Conservation (phyloP, 495 filamentous ascomycete species). For the Lentithecium fluviatile region DNA sequence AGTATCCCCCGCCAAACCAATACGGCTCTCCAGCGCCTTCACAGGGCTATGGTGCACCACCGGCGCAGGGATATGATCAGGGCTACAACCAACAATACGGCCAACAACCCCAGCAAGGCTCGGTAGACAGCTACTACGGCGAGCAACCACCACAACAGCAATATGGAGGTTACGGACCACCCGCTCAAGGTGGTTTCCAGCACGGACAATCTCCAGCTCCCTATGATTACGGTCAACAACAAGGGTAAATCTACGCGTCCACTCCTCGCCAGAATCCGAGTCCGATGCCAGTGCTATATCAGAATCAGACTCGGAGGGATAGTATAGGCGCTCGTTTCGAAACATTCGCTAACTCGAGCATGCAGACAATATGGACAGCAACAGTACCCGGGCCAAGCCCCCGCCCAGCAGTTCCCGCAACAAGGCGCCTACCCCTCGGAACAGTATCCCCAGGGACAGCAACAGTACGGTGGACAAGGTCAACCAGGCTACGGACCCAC, state of each 20-base stretch:
- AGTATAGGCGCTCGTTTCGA: constrained; percentile 23
- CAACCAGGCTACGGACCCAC: constrained; percentile 34
- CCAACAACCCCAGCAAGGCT: constrained; percentile 32
- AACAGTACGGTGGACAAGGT: constrained; percentile 31
- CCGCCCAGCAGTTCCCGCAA: constrained; percentile 33
- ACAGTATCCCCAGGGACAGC: constrained; percentile 37
- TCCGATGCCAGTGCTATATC: too few species aligned
- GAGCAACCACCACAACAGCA: constrained; percentile 43
- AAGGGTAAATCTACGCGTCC: constrained; percentile 26
- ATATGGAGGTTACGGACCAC: constrained; percentile 47
- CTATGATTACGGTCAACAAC: constrained; percentile 37
- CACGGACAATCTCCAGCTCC: constrained; percentile 41
- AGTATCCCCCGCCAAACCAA: constrained; percentile 26
- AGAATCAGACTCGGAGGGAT: too few species aligned
- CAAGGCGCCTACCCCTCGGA: constrained; percentile 19
- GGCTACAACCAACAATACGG: constrained; percentile 24
- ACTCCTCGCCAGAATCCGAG: too few species aligned
- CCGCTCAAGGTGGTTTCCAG: constrained; percentile 50
- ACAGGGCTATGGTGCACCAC: constrained; percentile 41
- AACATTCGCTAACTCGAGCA: constrained; percentile 15
- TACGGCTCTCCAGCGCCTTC: constrained; percentile 41
- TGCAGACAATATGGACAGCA: constrained; percentile 24
- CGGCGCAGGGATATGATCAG: too few species aligned
- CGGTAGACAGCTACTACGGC: constrained; percentile 30
- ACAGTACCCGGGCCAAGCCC: constrained; percentile 30